Evolutionary conservation across 306 rosid genomes (phyloP), one percentile per base, ranked within the genome.

Genomic region (Casuarina cunninghamiana): DNA sequence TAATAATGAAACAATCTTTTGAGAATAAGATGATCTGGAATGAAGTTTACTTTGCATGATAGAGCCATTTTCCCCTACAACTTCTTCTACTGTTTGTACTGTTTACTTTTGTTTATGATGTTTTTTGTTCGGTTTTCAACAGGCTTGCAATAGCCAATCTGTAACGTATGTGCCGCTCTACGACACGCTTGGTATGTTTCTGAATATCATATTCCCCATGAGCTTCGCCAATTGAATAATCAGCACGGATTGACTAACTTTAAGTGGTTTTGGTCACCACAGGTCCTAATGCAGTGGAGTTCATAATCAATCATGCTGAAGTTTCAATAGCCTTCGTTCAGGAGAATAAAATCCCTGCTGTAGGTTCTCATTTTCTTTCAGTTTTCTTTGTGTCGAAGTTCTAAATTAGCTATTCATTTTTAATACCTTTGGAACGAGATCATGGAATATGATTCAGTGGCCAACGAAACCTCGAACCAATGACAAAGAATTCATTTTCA

Each of bases 201-300:
- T 32, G 63, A 16, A 77, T 75, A 21, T 73, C 49, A 8, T 75
- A 35, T 37, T 66, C 48, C 6, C 49, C 49, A 39, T 17, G 35
- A 15, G n/a, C 37, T 62, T 61, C 11, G 57, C 66, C 54, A 5
- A 49, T 38, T 48, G 78, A 6, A 37, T 66, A 49, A 19, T 41
- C 50, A 54, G 62, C 32, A 54, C 69, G 77, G 3, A 32, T 46
- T 11, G 53, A 37, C 50, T 67, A 70, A 65, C 54, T 75, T 71
- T 80, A 55, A 73, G 21, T 75, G 76, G 69, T 58, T 78, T 83
- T 83, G 58, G 71, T 66, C 67, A 51, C 75, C 62, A 76, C 96
- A 95, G 97, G 98, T 85, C 86, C 97, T 70, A 89, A 91, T 88
- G 97, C 97, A 1, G 96, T 95, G 67, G 97, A 92, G 87, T 95